A percentile compares a stretch with the other conserved stretches of the same genome.
Conservation (phyloP, 106 monocot genomes). For the Acanthochlamys bracteata region DNA sequence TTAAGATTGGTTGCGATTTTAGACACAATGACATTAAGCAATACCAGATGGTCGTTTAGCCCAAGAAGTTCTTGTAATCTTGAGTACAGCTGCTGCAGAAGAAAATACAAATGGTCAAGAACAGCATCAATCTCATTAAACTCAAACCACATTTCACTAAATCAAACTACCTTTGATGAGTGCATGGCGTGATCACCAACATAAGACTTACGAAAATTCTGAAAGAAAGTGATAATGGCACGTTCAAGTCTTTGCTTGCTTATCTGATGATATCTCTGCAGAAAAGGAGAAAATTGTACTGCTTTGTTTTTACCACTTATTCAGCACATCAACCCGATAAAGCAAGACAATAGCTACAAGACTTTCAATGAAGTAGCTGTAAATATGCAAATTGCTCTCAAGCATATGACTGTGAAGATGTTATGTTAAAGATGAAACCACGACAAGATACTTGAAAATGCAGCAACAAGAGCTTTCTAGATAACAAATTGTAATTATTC, state of each 20-base stretch:
- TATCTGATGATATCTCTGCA: slow-evolving; percentile 79
- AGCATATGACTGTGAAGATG: too few relatives aligned
- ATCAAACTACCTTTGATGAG: slow-evolving; percentile 73
- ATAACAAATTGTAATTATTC: too few relatives aligned
- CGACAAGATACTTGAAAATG: too few relatives aligned
- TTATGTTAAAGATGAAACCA: too few relatives aligned
- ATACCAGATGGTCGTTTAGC: slow-evolving; percentile 86
- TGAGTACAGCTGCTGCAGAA: slow-evolving; percentile 86
- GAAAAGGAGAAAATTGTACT: neutral
- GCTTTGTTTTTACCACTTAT: neutral
- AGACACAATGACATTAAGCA: slow-evolving; percentile 89
- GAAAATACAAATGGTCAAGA: slow-evolving; percentile 7
- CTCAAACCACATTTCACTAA: neutral
- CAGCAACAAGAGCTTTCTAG: too few relatives aligned
- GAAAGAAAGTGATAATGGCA: slow-evolving; percentile 83
- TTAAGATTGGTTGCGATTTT: slow-evolving; percentile 96
- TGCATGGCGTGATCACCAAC: slow-evolving; percentile 98
- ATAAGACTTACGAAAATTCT: slow-evolving; percentile 95
- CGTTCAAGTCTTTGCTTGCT: slow-evolving; percentile 97
- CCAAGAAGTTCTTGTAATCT: slow-evolving; percentile 93
- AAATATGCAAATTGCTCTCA: too few relatives aligned
- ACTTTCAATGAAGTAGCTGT: too few relatives aligned
- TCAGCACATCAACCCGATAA: too few relatives aligned
- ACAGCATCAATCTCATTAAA: slow-evolving; percentile 1
- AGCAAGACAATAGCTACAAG: too few relatives aligned